Base-by-base conservation (phyloP, 2,329 filamentous ascomycete genomes). In the Orbilia oligospora region DNA sequence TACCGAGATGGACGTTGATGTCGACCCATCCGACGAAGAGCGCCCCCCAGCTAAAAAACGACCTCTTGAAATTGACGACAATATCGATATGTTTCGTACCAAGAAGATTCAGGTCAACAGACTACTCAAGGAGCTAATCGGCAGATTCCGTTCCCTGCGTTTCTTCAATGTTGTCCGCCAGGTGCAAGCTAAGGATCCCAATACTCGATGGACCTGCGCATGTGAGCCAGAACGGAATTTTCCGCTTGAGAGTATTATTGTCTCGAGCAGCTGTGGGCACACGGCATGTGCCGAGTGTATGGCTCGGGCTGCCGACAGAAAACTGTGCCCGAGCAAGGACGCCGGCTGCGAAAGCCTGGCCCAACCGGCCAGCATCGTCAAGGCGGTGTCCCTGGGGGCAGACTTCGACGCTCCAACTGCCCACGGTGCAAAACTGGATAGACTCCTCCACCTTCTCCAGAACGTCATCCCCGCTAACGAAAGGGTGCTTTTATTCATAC, bases 401-500 rank as follows among this genome's bases (percentile, higher is more conserved):
- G 56, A 58, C 20, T 12, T 49, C 36, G 75, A 72, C 18, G 3
- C 24, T n/a, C 22, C 65, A 10, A 69, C 68, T 3, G 68, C 41
- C 1, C 58, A 68, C 22, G 76, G 76, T 8, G 64, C 65, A n/a
- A 79, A 79, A 33, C 6, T 79, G 5, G 70, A 75, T 27, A 41
- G 30, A 6, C 65, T 79, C 0, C 38, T 75, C 16, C 18, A 61
- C 5, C 58, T 79, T 9, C 44, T 77, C 41, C 41, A 46, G 24
- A 55, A 81, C 0, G 41, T 64, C 2, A 83, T 88, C 36, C 83
- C 83, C 0, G 46, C 81, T 0, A 81, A 84, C 0, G 88, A 90
- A n/a, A 86, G 87, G 76, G 86, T 87, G 0, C 83, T 90, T 6
- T 80, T 90, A 0, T 90, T 90, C 81, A 85, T 89, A 0, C 89